Evolutionary conservation across 164 flowering plant species (phyloP).

Genomic region (Magnolia changhungtana): DNA sequence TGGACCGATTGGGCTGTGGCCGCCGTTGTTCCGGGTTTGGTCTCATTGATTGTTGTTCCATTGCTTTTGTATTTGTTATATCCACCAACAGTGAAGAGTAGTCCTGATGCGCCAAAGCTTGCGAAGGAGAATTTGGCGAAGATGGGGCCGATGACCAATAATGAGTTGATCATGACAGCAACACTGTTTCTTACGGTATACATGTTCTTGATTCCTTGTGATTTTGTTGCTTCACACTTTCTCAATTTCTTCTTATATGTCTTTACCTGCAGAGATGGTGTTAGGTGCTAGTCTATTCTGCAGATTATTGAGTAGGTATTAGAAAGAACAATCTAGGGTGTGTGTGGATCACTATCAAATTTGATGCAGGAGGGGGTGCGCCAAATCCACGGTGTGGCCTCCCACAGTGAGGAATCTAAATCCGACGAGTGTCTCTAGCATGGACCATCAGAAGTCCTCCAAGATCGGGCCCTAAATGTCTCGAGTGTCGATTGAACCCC

Average conservation of each 20-base stretch:
- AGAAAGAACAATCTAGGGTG: not conserved
- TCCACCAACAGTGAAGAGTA: conserved; percentile 78
- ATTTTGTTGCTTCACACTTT: conserved; percentile 1
- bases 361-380: not conserved
- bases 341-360: not conserved
- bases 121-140: conserved; percentile 79
- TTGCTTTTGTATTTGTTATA: conserved; percentile 70
- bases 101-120: conserved; percentile 90
- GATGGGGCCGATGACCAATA: conserved; percentile 87
- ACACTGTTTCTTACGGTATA: conserved; percentile 85
- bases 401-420: too few relatives aligned
- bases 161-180: conserved; percentile 79
- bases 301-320: too few relatives aligned
- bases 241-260: not conserved
- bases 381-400: not conserved
- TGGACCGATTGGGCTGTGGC: conserved; percentile 97
- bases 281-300: not conserved
- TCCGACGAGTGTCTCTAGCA: too few relatives aligned
- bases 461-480: too few relatives aligned
- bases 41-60: conserved; percentile 74
- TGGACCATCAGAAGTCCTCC: too few relatives aligned
- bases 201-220: not conserved
- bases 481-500: too few relatives aligned
- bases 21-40: conserved; percentile 85
- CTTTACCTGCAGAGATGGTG: not conserved